phyloP scores from a whole-genome alignment of 1,139 yeast genomes.

The Scheffersomyces cryptocercus region DNA sequence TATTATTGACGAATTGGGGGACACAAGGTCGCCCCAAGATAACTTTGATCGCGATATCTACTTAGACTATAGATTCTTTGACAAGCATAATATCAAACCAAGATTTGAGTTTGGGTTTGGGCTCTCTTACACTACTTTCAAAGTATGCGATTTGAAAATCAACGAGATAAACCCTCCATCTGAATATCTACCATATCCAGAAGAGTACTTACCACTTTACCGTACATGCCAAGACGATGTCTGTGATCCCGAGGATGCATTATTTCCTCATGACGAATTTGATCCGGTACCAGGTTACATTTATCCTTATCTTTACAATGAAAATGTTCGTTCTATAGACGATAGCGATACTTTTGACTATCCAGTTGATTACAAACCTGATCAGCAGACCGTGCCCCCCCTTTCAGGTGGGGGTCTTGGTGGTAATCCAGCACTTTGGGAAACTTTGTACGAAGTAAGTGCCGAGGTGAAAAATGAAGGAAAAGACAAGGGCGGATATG shows the following conservation, averaged over 20 bases:
- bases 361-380: constrained; percentile 53
- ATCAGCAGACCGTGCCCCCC: constrained; percentile 38
- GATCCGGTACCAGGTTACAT: constrained; percentile 54
- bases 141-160: constrained; percentile 40
- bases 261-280: constrained; percentile 57
- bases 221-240: constrained; percentile 46
- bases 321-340: constrained; percentile 41
- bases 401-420: constrained; percentile 63
- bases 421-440: constrained; percentile 48
- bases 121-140: constrained; percentile 54
- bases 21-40: constrained; percentile 47
- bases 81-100: constrained; percentile 55
- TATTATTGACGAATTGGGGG: constrained; percentile 42
- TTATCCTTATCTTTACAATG: constrained; percentile 52
- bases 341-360: constrained; percentile 46
- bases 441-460: constrained; percentile 46
- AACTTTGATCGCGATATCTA: constrained; percentile 49
- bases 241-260: constrained; percentile 57
- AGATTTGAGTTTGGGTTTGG: constrained; percentile 66
- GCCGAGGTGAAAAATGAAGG: constrained; percentile 56
- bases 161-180: constrained; percentile 45
- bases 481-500: constrained; percentile 50
- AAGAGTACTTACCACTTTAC: constrained; percentile 44
- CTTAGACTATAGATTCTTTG: constrained; percentile 59
- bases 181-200: constrained; percentile 51